A percentile compares a stretch with the other conserved stretches of the same genome.
These are phyloP conservation scores for Dioszegia hungarica DNA, from an alignment of 768 basidiomycete species.

Conservation along the genomic window DNA sequence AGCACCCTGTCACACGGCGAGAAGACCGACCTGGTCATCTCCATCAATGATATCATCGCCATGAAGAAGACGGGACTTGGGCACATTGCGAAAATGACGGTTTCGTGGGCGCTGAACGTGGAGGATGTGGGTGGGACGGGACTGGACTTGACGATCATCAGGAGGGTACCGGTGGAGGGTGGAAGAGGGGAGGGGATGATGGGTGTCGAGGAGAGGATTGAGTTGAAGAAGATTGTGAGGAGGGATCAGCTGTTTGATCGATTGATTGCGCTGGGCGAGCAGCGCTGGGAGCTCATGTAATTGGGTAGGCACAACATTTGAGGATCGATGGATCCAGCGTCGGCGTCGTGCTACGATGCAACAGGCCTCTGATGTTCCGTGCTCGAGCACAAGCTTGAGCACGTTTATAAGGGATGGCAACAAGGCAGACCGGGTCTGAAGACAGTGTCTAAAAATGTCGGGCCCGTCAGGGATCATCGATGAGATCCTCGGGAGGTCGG, in stretches of 20 bases:
- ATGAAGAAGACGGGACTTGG: slow-evolving; percentile 20
- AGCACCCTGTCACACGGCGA: not conserved
- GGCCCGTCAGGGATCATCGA: too few relatives aligned
- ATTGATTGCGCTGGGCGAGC: slow-evolving; percentile 19
- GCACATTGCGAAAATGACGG: not conserved
- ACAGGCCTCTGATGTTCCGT: too few relatives aligned
- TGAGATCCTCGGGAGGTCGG: too few relatives aligned
- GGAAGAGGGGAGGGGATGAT: not conserved
- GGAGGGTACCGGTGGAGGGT: not conserved
- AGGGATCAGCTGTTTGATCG: slow-evolving; percentile 28
- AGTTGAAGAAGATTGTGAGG: slow-evolving; percentile 19
- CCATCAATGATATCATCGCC: slow-evolving; percentile 22
- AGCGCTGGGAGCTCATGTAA: slow-evolving; percentile 24
- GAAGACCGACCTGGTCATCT: slow-evolving; percentile 8
- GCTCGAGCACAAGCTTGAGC: too few relatives aligned
- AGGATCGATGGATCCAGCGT: too few relatives aligned
- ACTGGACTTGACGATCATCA: slow-evolving; percentile 14
- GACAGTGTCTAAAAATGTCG: too few relatives aligned
- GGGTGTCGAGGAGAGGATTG: slow-evolving; percentile 15
- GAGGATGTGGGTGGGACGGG: slow-evolving; percentile 24
- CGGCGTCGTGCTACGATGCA: too few relatives aligned
- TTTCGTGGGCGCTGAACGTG: slow-evolving; percentile 9
- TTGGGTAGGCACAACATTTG: too few relatives aligned
- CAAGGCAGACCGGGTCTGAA: too few relatives aligned
- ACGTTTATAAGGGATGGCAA: too few relatives aligned